Evolutionary conservation across 805 yeast species (phyloP).

Genomic region (Metschnikowia cerradonensis): DNA sequence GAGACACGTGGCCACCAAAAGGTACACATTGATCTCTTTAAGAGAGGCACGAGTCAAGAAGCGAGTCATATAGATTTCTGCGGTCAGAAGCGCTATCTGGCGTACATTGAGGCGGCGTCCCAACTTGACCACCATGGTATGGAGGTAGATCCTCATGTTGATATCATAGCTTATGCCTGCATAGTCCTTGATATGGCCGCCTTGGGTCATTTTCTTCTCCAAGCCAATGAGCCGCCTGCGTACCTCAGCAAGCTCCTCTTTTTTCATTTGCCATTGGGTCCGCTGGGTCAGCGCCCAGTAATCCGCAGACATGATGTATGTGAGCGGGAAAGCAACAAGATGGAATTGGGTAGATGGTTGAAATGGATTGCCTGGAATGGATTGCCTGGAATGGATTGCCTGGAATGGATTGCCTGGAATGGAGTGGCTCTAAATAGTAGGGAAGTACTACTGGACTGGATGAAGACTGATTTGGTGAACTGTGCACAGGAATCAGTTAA

Average conservation of each 20-base stretch:
- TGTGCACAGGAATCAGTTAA: too few species aligned
- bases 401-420: too few species aligned
- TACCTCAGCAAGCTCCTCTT: slow-evolving; percentile 51
- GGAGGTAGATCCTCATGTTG: slow-evolving; percentile 73
- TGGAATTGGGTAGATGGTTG: too few species aligned
- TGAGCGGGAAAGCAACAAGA: too few species aligned
- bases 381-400: too few species aligned
- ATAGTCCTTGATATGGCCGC: slow-evolving; percentile 40
- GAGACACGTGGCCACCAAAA: slow-evolving; percentile 77
- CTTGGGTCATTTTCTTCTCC: slow-evolving; percentile 42
- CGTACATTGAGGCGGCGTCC: slow-evolving; percentile 76
- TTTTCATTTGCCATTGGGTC: slow-evolving; percentile 72
- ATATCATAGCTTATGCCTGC: slow-evolving; percentile 49
- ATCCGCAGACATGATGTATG: slow-evolving; percentile 64
- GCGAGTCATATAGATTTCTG: slow-evolving; percentile 79
- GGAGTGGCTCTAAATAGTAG: too few species aligned
- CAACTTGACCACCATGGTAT: slow-evolving; percentile 64
- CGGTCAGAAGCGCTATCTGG: slow-evolving; percentile 83
- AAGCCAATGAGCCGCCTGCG: slow-evolving; percentile 38
- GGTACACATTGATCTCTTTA: slow-evolving; percentile 77
- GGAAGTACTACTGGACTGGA: too few species aligned
- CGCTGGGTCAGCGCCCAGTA: slow-evolving; percentile 87
- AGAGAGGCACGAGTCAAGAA: slow-evolving; percentile 69
- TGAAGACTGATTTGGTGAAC: too few species aligned
- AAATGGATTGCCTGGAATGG: too few species aligned